These are phyloP conservation scores for Chlorella sp. DNA, from an alignment of 139 green algal genomes.

Conservation along the genomic window DNA sequence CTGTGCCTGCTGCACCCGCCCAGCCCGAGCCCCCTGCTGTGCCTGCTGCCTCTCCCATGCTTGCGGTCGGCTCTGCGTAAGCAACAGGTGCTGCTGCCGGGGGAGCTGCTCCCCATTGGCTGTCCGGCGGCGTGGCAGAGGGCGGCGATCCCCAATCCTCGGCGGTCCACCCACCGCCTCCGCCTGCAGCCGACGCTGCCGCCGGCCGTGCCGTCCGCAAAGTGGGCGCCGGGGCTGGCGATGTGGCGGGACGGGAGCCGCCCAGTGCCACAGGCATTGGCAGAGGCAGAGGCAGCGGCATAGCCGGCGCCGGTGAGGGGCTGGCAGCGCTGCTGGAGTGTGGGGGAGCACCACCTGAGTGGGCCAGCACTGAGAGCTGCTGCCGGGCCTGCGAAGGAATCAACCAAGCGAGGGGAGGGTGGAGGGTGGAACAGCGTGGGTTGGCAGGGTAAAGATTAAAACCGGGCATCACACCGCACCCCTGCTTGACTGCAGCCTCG, in stretches of 20 bases:
- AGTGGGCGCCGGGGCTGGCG: neutral
- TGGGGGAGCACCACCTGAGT: neutral
- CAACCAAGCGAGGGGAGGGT: neutral
- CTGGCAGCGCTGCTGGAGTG: neutral
- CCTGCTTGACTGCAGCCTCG: neutral
- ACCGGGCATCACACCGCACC: neutral
- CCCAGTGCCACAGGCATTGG: neutral
- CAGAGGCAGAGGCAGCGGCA: conserved; percentile 6
- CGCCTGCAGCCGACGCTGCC: neutral
- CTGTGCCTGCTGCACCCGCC: neutral
- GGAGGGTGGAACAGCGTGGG: neutral
- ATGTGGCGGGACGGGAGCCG: neutral
- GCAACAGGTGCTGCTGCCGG: no score
- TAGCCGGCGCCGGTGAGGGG: neutral
- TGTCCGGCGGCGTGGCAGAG: no score
- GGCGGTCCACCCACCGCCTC: neutral
- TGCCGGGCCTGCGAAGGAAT: neutral
- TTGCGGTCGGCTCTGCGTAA: no score
- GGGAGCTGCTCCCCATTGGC: no score
- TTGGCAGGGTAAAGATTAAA: neutral
- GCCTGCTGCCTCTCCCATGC: neutral
- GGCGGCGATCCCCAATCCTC: no score
- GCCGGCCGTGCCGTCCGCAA: neutral
- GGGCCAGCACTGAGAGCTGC: neutral
- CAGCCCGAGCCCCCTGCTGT: no score